Evolutionary conservation across 2,329 filamentous ascomycete species (phyloP).

Genomic region (Fusarium sp.): DNA sequence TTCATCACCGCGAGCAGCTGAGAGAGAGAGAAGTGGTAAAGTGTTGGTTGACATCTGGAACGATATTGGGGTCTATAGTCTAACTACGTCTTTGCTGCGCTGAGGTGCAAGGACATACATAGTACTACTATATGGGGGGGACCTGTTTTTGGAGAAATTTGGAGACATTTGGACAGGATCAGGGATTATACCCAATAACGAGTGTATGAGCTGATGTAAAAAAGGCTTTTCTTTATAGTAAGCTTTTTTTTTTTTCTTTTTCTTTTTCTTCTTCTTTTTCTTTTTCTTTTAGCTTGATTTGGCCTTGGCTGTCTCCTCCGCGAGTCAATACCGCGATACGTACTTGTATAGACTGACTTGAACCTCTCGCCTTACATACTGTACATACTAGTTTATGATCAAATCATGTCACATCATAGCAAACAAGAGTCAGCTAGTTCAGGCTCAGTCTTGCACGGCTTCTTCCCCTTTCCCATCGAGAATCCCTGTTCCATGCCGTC

Average conservation of each 20-base stretch:
- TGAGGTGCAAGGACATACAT: neutral
- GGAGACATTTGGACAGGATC: slow-evolving; percentile 12
- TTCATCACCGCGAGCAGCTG: slow-evolving; percentile 4
- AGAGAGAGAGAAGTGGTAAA: neutral
- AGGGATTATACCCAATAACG: neutral
- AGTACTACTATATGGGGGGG: no score
- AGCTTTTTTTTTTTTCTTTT: no score
- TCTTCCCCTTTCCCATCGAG: neutral
- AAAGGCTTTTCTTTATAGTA: neutral
- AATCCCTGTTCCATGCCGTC: slow-evolving; percentile 30
- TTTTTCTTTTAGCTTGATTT: neutral
- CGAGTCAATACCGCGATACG: slow-evolving; percentile 4
- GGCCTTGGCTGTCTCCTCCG: neutral
- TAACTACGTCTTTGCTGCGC: neutral
- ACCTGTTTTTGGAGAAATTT: slow-evolving; percentile 2
- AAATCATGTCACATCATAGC: slow-evolving; percentile 1
- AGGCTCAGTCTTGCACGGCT: slow-evolving; percentile 1
- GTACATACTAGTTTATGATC: neutral
- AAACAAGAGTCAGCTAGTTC: slow-evolving; percentile 26
- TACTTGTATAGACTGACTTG: neutral
- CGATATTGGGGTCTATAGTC: neutral
- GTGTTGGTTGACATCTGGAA: neutral
- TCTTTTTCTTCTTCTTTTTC: no score
- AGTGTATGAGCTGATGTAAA: neutral
- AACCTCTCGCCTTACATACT: neutral